These are phyloP conservation scores for Quercus rubra DNA, from an alignment of 306 rosid species.

Conservation along the genomic window DNA sequence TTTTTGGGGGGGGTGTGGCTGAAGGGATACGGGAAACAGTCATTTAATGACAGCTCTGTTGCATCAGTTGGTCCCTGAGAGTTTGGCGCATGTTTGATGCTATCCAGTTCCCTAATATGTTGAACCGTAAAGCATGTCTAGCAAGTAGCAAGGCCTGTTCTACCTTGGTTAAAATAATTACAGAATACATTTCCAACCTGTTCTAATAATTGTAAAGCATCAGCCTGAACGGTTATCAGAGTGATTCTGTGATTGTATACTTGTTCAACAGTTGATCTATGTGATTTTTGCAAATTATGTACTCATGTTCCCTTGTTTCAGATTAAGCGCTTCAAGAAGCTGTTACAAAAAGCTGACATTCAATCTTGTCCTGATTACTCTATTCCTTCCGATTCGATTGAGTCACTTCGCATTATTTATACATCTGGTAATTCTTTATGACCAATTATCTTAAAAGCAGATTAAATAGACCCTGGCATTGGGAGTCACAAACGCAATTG, in stretches of 20 bases:
- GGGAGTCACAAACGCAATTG: not conserved
- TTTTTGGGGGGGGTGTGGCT: too few relatives aligned
- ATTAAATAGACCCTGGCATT: not conserved
- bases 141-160: not conserved
- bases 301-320: slow-evolving; percentile 29
- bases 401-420: slow-evolving; percentile 50
- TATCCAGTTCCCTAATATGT: not conserved
- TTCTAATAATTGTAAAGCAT: not conserved
- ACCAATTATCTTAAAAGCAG: not conserved
- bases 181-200: not conserved
- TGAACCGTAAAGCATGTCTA: not conserved
- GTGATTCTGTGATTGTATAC: not conserved
- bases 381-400: slow-evolving; percentile 56
- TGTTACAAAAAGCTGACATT: slow-evolving; percentile 74
- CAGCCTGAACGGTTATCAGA: not conserved
- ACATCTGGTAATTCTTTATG: slow-evolving; percentile 55
- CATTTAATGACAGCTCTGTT: not conserved
- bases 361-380: slow-evolving; percentile 47
- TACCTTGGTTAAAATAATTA: not conserved
- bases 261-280: slow-evolving; percentile 11
- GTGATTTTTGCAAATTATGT: slow-evolving; percentile 10
- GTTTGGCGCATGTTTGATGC: not conserved
- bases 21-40: not conserved
- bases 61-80: not conserved
- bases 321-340: slow-evolving; percentile 75